These are phyloP conservation scores for Dothiorella sarmentorum DNA, from an alignment of 2,329 filamentous ascomycete species.

Conservation along the genomic window DNA sequence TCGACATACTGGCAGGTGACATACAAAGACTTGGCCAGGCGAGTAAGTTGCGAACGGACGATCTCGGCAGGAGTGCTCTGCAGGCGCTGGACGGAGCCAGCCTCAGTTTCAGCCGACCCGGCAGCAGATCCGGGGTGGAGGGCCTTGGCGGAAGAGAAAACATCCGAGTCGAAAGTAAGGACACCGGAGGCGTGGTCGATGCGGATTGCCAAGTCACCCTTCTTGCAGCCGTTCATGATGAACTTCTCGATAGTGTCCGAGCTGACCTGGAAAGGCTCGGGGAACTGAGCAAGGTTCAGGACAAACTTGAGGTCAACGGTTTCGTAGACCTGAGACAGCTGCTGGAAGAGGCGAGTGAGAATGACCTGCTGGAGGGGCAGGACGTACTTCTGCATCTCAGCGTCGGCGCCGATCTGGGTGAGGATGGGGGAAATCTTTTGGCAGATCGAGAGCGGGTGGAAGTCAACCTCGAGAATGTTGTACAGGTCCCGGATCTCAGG, in stretches of 20 bases:
- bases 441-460: constrained; percentile 98
- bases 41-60: constrained; percentile 88
- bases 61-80: constrained; percentile 98
- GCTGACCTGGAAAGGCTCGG: constrained; percentile 90
- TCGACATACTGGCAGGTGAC: constrained; percentile 96
- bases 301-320: constrained; percentile 94
- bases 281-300: constrained; percentile 89
- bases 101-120: constrained; percentile 83
- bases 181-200: constrained; percentile 94
- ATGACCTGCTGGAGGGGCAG: constrained; percentile 96
- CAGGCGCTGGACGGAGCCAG: constrained; percentile 82
- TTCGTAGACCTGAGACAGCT: constrained; percentile 97
- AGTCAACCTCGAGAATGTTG: constrained; percentile 98
- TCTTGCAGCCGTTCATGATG: constrained; percentile 99
- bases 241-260: constrained; percentile 96
- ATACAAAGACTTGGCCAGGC: constrained; percentile 85
- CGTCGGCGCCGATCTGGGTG: constrained; percentile 84
- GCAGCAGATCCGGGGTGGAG: constrained; percentile 78
- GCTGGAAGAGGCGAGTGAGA: constrained; percentile 95
- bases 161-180: constrained; percentile 94
- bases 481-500: constrained; percentile 96
- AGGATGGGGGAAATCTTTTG: constrained; percentile 98
- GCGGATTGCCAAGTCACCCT: constrained; percentile 93
- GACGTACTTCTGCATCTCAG: constrained; percentile 97
- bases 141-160: constrained; percentile 95